Percentiles rank a stretch among this genome's conserved stretches.
Evolutionary conservation across 2,329 filamentous ascomycete genomes (phyloP).

Genomic region (Metarhizium humberi): DNA sequence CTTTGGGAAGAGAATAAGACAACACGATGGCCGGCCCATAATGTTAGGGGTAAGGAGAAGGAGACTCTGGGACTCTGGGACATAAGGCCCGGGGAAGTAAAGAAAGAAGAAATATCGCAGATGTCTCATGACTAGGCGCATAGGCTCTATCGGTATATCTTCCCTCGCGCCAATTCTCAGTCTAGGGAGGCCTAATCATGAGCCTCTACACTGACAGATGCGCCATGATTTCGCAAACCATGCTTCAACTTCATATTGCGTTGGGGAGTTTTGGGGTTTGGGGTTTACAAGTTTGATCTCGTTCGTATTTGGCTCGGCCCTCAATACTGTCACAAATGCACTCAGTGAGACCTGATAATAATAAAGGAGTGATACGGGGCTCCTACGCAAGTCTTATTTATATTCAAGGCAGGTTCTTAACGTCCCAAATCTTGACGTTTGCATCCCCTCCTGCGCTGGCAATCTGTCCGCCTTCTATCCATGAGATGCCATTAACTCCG

Average conservation of each 20-base stretch:
- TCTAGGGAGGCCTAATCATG: not conserved
- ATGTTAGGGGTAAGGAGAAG: constrained; percentile 7
- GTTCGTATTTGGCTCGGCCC: not conserved
- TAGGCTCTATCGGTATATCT: constrained; percentile 8
- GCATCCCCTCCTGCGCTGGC: constrained; percentile 81
- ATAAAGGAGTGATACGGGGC: not conserved
- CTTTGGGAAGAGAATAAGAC: constrained; percentile 25
- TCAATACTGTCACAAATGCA: not conserved
- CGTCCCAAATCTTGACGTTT: constrained; percentile 76
- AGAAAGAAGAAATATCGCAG: constrained; percentile 25
- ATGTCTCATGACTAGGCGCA: constrained; percentile 30
- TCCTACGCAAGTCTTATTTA: not conserved
- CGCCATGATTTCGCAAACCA: not conserved
- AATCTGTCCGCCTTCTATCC: constrained; percentile 63
- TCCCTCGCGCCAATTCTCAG: not conserved
- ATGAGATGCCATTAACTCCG: constrained; percentile 80
- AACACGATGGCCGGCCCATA: constrained; percentile 24
- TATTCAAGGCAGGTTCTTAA: constrained; percentile 24
- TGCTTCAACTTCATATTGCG: not conserved
- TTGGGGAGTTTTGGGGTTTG: not conserved
- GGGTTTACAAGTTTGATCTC: not conserved
- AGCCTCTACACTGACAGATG: not conserved
- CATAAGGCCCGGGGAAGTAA: constrained; percentile 21
- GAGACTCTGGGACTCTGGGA: constrained; percentile 24
- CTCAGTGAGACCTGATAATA: not conserved